Conservation (phyloP, 805 yeast genomes). For the Pichia manshurica region DNA sequence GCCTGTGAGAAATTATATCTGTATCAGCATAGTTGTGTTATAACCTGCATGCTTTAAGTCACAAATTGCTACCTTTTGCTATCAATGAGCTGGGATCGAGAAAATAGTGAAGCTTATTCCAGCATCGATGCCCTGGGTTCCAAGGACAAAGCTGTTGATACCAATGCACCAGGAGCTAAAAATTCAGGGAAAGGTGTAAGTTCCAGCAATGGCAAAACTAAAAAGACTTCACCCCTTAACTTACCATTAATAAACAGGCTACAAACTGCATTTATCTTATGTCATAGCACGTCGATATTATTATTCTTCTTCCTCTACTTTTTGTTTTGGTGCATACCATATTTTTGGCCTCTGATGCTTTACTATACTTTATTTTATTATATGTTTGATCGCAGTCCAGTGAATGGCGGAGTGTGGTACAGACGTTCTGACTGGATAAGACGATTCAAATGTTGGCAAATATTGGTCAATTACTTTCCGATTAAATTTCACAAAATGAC, state of each 20-base stretch:
- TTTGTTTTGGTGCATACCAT: slow-evolving; percentile 44
- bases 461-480: slow-evolving; percentile 77
- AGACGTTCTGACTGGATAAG: slow-evolving; percentile 56
- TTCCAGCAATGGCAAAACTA: too few relatives aligned
- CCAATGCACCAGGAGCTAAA: too few relatives aligned
- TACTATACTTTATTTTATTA: slow-evolving; percentile 61
- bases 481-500: slow-evolving; percentile 60
- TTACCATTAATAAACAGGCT: slow-evolving; percentile 35
- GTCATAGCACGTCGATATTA: slow-evolving; percentile 73
- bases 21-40: too few relatives aligned
- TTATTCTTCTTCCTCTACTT: slow-evolving; percentile 49
- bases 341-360: slow-evolving; percentile 56
- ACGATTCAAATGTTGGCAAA: slow-evolving; percentile 57
- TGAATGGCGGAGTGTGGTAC: slow-evolving; percentile 61
- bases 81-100: too few relatives aligned
- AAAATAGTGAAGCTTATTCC: too few relatives aligned
- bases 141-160: too few relatives aligned
- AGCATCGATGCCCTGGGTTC: too few relatives aligned
- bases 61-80: too few relatives aligned
- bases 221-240: background rate
- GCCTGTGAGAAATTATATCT: too few relatives aligned
- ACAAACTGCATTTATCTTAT: slow-evolving; percentile 62
- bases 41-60: too few relatives aligned
- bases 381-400: slow-evolving; percentile 61
- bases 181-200: too few relatives aligned